phyloP scores from a whole-genome alignment of 2,329 filamentous ascomycete genomes.

The Rugonectria rugulosa region DNA sequence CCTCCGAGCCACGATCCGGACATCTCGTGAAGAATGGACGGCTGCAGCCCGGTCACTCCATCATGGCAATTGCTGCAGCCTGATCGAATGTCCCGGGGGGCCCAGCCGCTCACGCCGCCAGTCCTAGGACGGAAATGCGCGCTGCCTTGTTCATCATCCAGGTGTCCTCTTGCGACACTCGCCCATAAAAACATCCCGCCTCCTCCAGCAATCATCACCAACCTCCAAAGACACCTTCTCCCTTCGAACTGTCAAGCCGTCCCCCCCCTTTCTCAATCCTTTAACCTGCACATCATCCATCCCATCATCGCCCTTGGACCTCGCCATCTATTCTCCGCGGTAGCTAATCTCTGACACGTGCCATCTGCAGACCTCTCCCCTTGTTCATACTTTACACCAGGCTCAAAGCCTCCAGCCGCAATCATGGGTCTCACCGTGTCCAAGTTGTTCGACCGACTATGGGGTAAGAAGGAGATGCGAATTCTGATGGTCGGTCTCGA shows the following conservation, averaged over 20 bases:
- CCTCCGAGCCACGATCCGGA: slow-evolving; percentile 3
- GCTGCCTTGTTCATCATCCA: slow-evolving; percentile 37
- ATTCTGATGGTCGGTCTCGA: slow-evolving; percentile 99
- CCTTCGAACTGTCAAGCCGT: slow-evolving; percentile 15
- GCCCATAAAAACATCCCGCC: slow-evolving; percentile 35
- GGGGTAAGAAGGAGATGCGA: slow-evolving; percentile 99
- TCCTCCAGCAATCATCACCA: slow-evolving; percentile 31
- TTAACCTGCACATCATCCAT: slow-evolving; percentile 15
- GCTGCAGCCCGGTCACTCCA: slow-evolving; percentile 9
- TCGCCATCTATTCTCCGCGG: slow-evolving; percentile 31
- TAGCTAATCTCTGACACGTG: slow-evolving; percentile 13
- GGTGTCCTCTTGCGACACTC: slow-evolving; percentile 40
- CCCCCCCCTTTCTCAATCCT: slow-evolving; percentile 23
- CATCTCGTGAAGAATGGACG: slow-evolving; percentile 6
- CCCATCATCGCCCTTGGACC: slow-evolving; percentile 28
- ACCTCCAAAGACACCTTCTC: slow-evolving; percentile 25
- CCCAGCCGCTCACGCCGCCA: slow-evolving; percentile 3
- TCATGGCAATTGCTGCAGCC: slow-evolving; percentile 20
- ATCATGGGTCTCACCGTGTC: slow-evolving; percentile 99
- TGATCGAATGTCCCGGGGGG: slow-evolving; percentile 12
- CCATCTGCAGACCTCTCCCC: slow-evolving; percentile 23
- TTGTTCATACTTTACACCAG: slow-evolving; percentile 39
- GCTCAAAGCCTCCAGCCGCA: slow-evolving; percentile 56
- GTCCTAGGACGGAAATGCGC: slow-evolving; percentile 22
- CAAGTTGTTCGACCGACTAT: slow-evolving; percentile 94